Evolutionary conservation across 257 asterid genomes (phyloP).

Genomic region (Knoxia roxburghii): DNA sequence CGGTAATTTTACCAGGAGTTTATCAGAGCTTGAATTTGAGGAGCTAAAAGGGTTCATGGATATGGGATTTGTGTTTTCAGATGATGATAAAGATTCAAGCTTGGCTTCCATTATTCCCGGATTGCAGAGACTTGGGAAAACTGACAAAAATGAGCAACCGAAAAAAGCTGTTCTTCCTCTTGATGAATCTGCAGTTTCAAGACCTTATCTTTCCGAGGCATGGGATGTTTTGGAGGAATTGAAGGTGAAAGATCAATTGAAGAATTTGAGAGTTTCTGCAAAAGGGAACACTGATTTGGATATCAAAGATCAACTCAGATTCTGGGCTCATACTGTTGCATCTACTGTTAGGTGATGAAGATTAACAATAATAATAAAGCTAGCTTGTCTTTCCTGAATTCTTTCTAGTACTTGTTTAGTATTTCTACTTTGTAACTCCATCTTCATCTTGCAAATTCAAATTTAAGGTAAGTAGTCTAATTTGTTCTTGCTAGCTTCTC

Average conservation of each 20-base stretch:
- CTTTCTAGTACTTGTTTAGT: no score
- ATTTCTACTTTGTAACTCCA: no score
- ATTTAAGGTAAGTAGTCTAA: no score
- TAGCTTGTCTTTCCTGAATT: background rate
- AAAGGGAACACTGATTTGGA: conserved; percentile 48
- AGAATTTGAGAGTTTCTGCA: conserved; percentile 43
- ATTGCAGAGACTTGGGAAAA: conserved; percentile 37
- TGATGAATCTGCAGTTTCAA: conserved; percentile 18
- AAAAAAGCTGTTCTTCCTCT: background rate
- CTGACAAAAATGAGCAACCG: no score
- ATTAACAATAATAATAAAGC: background rate
- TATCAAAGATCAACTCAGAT: conserved; percentile 54
- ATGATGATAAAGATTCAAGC: conserved; percentile 42
- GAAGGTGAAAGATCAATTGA: conserved; percentile 14
- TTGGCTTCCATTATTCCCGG: conserved; percentile 61
- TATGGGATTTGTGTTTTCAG: conserved; percentile 71
- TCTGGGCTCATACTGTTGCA: conserved; percentile 80
- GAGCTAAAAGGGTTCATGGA: conserved; percentile 83
- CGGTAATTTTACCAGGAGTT: conserved; percentile 44
- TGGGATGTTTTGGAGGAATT: conserved; percentile 32
- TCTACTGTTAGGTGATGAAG: conserved; percentile 40
- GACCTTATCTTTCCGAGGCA: conserved; percentile 56
- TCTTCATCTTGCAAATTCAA: no score
- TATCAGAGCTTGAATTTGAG: conserved; percentile 63
- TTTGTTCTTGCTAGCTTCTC: no score